A percentile compares a stretch with the other conserved stretches of the same genome.
Evolutionary conservation across 768 basidiomycete genomes (phyloP).

Genomic region (Leccinum obscurum): DNA sequence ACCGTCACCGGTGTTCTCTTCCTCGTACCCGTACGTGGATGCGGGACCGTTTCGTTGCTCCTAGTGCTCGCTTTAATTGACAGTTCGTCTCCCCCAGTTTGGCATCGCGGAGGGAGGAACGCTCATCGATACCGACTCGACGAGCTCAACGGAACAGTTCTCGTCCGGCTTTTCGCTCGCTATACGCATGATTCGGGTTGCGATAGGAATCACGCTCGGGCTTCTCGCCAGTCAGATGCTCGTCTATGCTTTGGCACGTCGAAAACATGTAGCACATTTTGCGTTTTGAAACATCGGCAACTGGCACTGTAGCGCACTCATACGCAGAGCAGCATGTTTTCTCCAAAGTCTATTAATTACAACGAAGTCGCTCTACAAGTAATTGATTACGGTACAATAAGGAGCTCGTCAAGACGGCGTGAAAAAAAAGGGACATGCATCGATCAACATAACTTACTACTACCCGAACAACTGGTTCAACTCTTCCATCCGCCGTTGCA

Average conservation of each 20-base stretch:
- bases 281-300: constrained; percentile 54
- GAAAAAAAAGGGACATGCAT: constrained; percentile 11
- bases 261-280: constrained; percentile 73
- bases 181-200: constrained; percentile 80
- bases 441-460: constrained; percentile 29
- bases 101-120: constrained; percentile 77
- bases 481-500: constrained; percentile 87
- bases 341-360: constrained; percentile 33
- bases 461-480: constrained; percentile 71
- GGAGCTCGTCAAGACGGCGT: constrained; percentile 19
- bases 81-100: constrained; percentile 45
- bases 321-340: constrained; percentile 1
- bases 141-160: constrained; percentile 61
- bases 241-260: constrained; percentile 74
- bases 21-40: constrained; percentile 72
- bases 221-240: constrained; percentile 75
- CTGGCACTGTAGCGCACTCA: background rate
- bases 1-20: constrained; percentile 96
- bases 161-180: constrained; percentile 79
- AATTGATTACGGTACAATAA: constrained; percentile 31
- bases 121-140: constrained; percentile 50
- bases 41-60: background rate
- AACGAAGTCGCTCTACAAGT: constrained; percentile 29
- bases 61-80: constrained; percentile 7
- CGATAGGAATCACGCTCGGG: constrained; percentile 83